A percentile compares a stretch with the other conserved stretches of the same genome.
These are phyloP conservation scores for Bisporella sp. DNA, from an alignment of 2,329 filamentous ascomycete genomes.

Conservation along the genomic window DNA sequence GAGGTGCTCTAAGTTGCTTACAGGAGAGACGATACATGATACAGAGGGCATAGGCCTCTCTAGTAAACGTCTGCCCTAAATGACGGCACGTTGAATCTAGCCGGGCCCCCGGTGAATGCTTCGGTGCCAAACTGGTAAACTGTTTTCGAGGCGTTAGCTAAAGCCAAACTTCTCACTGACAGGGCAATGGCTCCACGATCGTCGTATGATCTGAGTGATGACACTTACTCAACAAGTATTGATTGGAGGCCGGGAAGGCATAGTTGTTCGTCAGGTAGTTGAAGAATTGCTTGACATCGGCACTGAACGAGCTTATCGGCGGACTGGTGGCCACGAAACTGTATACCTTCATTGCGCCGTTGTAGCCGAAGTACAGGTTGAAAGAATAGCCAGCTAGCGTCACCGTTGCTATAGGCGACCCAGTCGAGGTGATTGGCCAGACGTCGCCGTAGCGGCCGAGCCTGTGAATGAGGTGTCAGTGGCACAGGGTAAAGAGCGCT, in stretches of 20 bases:
- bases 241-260: conserved; percentile 34
- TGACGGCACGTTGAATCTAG: neutral
- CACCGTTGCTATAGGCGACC: conserved; percentile 43
- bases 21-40: no score
- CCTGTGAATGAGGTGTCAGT: conserved; percentile 17
- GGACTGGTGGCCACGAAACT: conserved; percentile 45
- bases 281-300: conserved; percentile 50
- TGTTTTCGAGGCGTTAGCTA: no score
- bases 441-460: conserved; percentile 45
- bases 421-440: conserved; percentile 44
- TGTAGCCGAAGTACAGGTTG: conserved; percentile 52
- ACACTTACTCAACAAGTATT: conserved; percentile 38
- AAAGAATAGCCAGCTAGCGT: conserved; percentile 46
- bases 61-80: no score
- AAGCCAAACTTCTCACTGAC: no score
- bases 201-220: no score
- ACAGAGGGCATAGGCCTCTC: no score
- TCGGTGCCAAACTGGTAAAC: neutral
- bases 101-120: neutral
- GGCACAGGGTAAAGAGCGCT: no score
- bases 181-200: no score
- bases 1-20: no score
- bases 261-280: conserved; percentile 43
- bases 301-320: conserved; percentile 41
- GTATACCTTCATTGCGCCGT: conserved; percentile 48